These are phyloP conservation scores for Physaria fendleri DNA, from an alignment of 345 rosid species.

Conservation along the genomic window DNA sequence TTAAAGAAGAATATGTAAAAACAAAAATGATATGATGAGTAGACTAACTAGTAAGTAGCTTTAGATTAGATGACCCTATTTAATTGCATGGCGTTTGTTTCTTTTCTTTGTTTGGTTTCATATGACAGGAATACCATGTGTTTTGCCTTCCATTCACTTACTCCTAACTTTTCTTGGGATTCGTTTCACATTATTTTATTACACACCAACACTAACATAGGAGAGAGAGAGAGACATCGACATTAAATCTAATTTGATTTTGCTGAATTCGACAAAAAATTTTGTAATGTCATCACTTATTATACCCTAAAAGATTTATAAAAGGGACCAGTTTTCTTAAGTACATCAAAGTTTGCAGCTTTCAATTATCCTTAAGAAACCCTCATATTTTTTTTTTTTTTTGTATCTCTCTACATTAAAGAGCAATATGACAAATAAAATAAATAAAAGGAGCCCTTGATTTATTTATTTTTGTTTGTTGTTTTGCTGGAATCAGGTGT, in stretches of 20 bases:
- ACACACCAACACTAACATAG: not conserved
- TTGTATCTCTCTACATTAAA: constrained; percentile 16
- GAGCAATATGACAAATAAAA: constrained; percentile 18
- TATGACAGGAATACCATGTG: constrained; percentile 22
- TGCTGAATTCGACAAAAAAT: too few relatives aligned
- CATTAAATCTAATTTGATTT: too few relatives aligned
- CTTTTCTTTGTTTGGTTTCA: constrained; percentile 17
- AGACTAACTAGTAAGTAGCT: not conserved
- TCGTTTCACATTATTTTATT: constrained; percentile 11
- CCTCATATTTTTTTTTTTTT: constrained; percentile 23
- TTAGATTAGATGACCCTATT: constrained; percentile 13
- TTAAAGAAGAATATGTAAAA: not conserved
- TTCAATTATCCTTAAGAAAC: constrained; percentile 19
- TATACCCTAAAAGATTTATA: too few relatives aligned
- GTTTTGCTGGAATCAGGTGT: too few relatives aligned
- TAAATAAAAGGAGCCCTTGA: not conserved
- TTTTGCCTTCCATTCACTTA: constrained; percentile 29
- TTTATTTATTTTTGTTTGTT: too few relatives aligned
- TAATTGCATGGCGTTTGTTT: constrained; percentile 30
- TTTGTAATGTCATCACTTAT: too few relatives aligned
- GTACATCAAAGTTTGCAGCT: constrained; percentile 29
- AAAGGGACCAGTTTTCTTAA: constrained; percentile 25
- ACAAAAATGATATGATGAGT: not conserved
- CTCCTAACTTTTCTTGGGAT: constrained; percentile 28
- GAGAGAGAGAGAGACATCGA: constrained; percentile 13